A percentile compares a stretch with the other conserved stretches of the same genome.
Evolutionary conservation across 129 eudicot species (phyloP).

Genomic region (Artemisia tridentata): DNA sequence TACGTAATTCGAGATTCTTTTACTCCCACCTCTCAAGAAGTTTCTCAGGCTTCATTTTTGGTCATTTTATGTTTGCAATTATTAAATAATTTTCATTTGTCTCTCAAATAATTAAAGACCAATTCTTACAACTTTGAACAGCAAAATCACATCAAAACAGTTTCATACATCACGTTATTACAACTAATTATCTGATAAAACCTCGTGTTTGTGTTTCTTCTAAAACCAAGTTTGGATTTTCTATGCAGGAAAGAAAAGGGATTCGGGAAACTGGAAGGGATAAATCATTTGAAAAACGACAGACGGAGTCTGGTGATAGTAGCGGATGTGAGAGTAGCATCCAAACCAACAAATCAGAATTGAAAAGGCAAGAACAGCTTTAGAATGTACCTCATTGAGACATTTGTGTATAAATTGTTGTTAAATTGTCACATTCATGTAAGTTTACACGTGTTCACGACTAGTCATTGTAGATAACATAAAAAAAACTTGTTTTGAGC

Average conservation of each 20-base stretch:
- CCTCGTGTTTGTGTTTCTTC: background rate
- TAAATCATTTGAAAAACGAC: slow-evolving; percentile 45
- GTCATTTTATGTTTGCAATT: background rate
- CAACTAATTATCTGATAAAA: background rate
- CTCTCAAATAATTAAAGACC: background rate
- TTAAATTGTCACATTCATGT: slow-evolving; percentile 18
- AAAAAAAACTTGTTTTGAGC: slow-evolving; percentile 1
- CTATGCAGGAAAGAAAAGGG: slow-evolving; percentile 61
- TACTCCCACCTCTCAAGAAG: background rate
- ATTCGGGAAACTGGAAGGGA: slow-evolving; percentile 54
- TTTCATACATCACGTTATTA: background rate
- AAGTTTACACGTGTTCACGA: slow-evolving; percentile 26
- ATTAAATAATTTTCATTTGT: background rate
- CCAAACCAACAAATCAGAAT: slow-evolving; percentile 46
- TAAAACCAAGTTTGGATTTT: slow-evolving; percentile 4
- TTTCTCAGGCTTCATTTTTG: background rate
- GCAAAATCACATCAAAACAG: background rate
- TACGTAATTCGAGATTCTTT: background rate
- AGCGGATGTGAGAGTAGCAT: slow-evolving; percentile 86
- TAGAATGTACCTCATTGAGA: slow-evolving; percentile 14
- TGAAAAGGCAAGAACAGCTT: slow-evolving; percentile 45
- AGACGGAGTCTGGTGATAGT: slow-evolving; percentile 77
- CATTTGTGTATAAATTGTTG: slow-evolving; percentile 33
- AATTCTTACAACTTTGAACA: background rate
- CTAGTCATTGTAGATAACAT: slow-evolving; percentile 31